Conservation (phyloP, 176 grass and related monocot genomes). For the Avena eriantha region DNA sequence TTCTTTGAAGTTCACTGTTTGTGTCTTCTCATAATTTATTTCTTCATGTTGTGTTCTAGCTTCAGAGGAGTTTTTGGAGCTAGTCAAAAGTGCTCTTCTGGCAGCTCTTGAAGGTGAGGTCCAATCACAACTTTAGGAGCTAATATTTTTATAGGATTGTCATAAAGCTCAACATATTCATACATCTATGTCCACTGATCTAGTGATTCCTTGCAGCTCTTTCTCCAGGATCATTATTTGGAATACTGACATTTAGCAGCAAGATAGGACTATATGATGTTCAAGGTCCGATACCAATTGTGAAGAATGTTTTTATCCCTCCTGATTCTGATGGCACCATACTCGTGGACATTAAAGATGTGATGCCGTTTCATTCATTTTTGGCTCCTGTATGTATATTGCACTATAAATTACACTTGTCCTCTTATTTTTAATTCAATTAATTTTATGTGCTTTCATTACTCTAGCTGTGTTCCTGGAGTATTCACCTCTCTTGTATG, state of each 20-base stretch:
- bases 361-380: constrained; percentile 92
- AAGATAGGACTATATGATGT: constrained; percentile 98
- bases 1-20: constrained; percentile 34
- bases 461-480: background rate
- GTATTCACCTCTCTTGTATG: constrained; percentile 38
- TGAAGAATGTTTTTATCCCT: constrained; percentile 88
- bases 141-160: constrained; percentile 18
- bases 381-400: constrained; percentile 79
- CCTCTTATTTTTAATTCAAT: constrained; percentile 23
- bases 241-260: constrained; percentile 86
- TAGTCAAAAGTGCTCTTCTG: constrained; percentile 94
- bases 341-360: constrained; percentile 74
- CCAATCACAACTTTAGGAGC: constrained; percentile 28
- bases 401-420: background rate
- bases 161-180: constrained; percentile 16
- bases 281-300: constrained; percentile 85
- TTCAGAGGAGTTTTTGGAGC: constrained; percentile 97
- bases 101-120: constrained; percentile 91
- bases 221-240: constrained; percentile 88
- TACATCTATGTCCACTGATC: constrained; percentile 36
- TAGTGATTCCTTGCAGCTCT: constrained; percentile 71
- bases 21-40: constrained; percentile 37
- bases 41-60: constrained; percentile 54
- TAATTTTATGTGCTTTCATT: background rate
- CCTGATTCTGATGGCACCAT: constrained; percentile 65